Evolutionary conservation across 1,284 basidiomycete genomes (phyloP).

Genomic region (Coniophora puteana): DNA sequence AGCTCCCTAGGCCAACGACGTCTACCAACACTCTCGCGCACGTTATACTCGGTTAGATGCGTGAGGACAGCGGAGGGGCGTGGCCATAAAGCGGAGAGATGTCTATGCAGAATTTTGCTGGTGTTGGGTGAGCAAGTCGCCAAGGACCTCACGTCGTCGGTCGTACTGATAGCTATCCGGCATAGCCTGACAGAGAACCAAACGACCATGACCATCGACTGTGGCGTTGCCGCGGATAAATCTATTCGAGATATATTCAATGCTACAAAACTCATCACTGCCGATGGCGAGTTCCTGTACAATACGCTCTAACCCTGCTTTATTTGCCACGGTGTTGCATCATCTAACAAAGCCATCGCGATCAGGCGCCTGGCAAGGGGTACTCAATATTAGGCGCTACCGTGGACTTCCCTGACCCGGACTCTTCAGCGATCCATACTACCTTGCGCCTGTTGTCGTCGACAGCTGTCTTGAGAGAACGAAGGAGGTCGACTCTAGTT

Average conservation of each 20-base stretch:
- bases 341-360: too few relatives aligned
- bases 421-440: too few relatives aligned
- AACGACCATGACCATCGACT: not conserved
- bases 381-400: too few relatives aligned
- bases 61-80: conserved; percentile 29
- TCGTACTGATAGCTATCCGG: not conserved
- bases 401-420: too few relatives aligned
- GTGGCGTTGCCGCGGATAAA: conserved; percentile 22
- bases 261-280: conserved; percentile 29
- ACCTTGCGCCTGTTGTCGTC: too few relatives aligned
- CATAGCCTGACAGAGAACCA: not conserved
- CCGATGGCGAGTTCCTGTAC: conserved; percentile 31
- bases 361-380: too few relatives aligned
- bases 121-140: conserved; percentile 4
- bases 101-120: conserved; percentile 4
- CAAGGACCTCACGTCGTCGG: not conserved
- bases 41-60: conserved; percentile 44
- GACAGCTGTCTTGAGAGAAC: too few relatives aligned
- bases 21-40: conserved; percentile 39
- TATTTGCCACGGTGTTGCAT: too few relatives aligned
- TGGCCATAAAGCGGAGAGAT: conserved; percentile 9
- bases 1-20: conserved; percentile 33
- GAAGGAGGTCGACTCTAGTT: too few relatives aligned
- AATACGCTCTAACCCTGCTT: too few relatives aligned
- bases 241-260: conserved; percentile 32